Conservation (phyloP, 2,329 filamentous ascomycete species). For the Pyrenophora teres region DNA sequence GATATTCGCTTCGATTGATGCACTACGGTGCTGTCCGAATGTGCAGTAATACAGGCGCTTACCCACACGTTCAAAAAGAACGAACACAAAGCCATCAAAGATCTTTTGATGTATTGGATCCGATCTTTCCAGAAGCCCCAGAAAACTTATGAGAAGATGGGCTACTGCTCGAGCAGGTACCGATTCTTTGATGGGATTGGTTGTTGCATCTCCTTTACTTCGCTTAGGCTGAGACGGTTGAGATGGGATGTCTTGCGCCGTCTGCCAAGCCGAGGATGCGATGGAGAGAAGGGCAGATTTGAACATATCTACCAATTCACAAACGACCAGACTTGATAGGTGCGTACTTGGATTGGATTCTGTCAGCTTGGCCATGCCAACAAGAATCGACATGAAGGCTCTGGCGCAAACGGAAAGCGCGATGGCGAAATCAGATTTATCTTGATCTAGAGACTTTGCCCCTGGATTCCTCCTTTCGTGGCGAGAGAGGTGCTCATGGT, state of each 20-base stretch:
- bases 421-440: slow-evolving; percentile 32
- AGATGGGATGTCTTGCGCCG: slow-evolving; percentile 13
- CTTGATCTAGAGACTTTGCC: slow-evolving; percentile 25
- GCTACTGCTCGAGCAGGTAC: slow-evolving; percentile 34
- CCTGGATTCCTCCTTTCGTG: slow-evolving; percentile 9
- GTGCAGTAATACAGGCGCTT: slow-evolving; percentile 46
- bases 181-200: slow-evolving; percentile 25
- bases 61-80: slow-evolving; percentile 49
- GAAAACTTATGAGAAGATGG: slow-evolving; percentile 44
- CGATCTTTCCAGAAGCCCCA: slow-evolving; percentile 46
- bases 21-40: slow-evolving; percentile 43
- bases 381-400: slow-evolving; percentile 39
- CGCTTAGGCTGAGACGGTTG: slow-evolving; percentile 7
- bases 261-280: slow-evolving; percentile 29
- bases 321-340: slow-evolving; percentile 32
- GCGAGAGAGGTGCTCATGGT: slow-evolving; percentile 25
- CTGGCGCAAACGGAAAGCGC: slow-evolving; percentile 37
- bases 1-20: slow-evolving; percentile 37
- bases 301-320: slow-evolving; percentile 47
- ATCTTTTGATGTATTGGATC: slow-evolving; percentile 45
- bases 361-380: slow-evolving; percentile 34
- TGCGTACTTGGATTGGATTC: slow-evolving; percentile 16
- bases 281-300: slow-evolving; percentile 41
- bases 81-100: slow-evolving; percentile 52
- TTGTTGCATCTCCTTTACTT: slow-evolving; percentile 11